A percentile compares a stretch with the other conserved stretches of the same genome.
phyloP scores from a whole-genome alignment of 108 stramenopile species.

The Pseudonitzschia multiseries region DNA sequence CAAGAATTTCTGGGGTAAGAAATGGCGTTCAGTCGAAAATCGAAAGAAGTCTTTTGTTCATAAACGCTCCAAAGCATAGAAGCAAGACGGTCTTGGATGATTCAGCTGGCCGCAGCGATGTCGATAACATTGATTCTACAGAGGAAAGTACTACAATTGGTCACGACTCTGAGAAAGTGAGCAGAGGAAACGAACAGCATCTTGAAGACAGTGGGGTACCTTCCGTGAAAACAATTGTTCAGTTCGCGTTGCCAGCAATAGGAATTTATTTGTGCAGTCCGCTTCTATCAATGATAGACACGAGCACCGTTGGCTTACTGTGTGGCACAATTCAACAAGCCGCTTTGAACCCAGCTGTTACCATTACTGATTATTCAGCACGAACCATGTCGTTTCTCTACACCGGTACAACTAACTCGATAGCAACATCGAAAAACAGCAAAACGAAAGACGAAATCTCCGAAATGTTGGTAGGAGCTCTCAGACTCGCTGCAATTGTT shows the following conservation, averaged over 20 bases:
- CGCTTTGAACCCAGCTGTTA: slow-evolving; percentile 79
- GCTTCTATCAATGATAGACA: slow-evolving; percentile 79
- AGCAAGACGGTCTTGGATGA: not conserved
- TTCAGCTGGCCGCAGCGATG: not conserved
- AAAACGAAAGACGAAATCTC: slow-evolving; percentile 24
- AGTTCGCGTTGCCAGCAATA: slow-evolving; percentile 79
- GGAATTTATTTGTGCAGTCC: slow-evolving; percentile 86
- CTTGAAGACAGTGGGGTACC: slow-evolving; percentile 39
- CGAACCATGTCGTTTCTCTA: slow-evolving; percentile 80
- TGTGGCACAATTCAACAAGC: slow-evolving; percentile 84
- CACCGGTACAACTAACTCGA: slow-evolving; percentile 84
- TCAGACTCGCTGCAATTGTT: slow-evolving; percentile 50
- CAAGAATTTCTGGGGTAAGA: not conserved
- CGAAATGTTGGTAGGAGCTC: slow-evolving; percentile 41
- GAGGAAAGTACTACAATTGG: not conserved
- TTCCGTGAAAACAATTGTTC: slow-evolving; percentile 53
- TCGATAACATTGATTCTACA: not conserved
- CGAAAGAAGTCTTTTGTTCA: not conserved
- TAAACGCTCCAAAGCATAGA: no score
- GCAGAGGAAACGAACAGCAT: not conserved
- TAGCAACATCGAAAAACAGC: slow-evolving; percentile 63
- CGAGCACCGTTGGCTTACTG: slow-evolving; percentile 70
- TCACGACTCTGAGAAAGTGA: not conserved
- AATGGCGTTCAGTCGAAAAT: not conserved
- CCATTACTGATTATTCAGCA: slow-evolving; percentile 70